Conservation (phyloP, 106 monocot species). For the Alisma plantagoaquatica region DNA sequence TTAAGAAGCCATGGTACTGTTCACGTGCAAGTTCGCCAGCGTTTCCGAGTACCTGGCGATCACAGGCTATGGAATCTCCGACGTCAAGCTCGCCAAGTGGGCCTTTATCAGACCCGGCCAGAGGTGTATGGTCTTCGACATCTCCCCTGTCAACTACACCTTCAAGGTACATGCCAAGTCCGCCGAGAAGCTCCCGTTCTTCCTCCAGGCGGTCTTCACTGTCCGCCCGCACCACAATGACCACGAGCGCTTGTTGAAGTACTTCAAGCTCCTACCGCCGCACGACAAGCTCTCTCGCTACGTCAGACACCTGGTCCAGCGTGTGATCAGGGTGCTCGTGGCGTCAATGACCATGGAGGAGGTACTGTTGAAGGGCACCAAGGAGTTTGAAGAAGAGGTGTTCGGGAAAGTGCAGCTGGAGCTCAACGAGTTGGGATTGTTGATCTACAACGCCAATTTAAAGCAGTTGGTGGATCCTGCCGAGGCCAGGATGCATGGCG, state of each 20-base stretch:
- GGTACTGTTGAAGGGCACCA: constrained; percentile 66
- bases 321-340: constrained; percentile 53
- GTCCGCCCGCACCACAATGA: constrained; percentile 39
- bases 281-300: constrained; percentile 51
- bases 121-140: constrained; percentile 27
- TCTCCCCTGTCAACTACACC: constrained; percentile 60
- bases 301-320: constrained; percentile 58
- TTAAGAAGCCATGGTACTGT: no score
- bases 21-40: constrained; percentile 33
- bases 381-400: constrained; percentile 48
- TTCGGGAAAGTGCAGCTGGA: constrained; percentile 61
- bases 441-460: constrained; percentile 63
- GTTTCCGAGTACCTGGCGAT: constrained; percentile 61
- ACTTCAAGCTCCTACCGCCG: constrained; percentile 51
- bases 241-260: constrained; percentile 27
- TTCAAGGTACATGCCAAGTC: constrained; percentile 68
- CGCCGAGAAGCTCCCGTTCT: constrained; percentile 68
- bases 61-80: constrained; percentile 34
- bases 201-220: constrained; percentile 63
- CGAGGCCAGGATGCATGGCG: constrained; percentile 66
- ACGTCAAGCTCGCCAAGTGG: constrained; percentile 64
- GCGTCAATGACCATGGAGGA: constrained; percentile 83
- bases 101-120: constrained; percentile 49
- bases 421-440: constrained; percentile 55
- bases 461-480: constrained; percentile 57